Evolutionary conservation across 192 early-diverging fungal genomes (phyloP).

Genomic region (Oehlia diaphana): DNA sequence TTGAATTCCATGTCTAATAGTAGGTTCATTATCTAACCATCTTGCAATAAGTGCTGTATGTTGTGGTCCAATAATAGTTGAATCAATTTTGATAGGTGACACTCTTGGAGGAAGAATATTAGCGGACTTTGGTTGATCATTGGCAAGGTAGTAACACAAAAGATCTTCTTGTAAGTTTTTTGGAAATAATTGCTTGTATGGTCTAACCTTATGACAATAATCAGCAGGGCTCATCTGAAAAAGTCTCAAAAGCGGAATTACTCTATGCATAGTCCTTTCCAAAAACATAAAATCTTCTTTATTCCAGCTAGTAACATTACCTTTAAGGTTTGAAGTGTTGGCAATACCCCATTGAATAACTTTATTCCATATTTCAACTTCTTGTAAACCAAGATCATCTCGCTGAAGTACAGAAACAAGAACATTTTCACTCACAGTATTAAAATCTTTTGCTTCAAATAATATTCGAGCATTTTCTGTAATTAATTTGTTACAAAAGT

Average conservation of each 20-base stretch:
- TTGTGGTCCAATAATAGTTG: background rate
- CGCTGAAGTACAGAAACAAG: constrained; percentile 10
- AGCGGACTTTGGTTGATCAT: background rate
- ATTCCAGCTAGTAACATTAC: background rate
- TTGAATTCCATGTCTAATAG: too few relatives aligned
- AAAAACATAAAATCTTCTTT: constrained; percentile 2
- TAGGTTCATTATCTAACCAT: background rate
- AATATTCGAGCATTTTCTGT: background rate
- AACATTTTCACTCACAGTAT: background rate
- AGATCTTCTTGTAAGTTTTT: constrained; percentile 19
- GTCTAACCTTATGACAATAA: constrained; percentile 17
- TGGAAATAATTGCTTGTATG: background rate
- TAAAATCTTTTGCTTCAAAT: constrained; percentile 11
- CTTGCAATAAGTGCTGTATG: background rate
- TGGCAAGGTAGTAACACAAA: background rate
- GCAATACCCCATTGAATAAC: constrained; percentile 19
- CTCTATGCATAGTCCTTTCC: background rate
- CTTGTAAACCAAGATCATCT: constrained; percentile 18
- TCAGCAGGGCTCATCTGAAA: constrained; percentile 6
- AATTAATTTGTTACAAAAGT: background rate
- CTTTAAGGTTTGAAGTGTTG: background rate
- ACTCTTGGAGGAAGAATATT: constrained; percentile 12
- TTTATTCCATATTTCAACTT: constrained; percentile 7
- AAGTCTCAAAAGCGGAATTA: constrained; percentile 5
- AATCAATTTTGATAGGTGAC: constrained; percentile 4